A percentile compares a stretch with the other conserved stretches of the same genome.
Conservation (phyloP, 2,329 filamentous ascomycete genomes). For the Cephalotrichum gorgonifer region DNA sequence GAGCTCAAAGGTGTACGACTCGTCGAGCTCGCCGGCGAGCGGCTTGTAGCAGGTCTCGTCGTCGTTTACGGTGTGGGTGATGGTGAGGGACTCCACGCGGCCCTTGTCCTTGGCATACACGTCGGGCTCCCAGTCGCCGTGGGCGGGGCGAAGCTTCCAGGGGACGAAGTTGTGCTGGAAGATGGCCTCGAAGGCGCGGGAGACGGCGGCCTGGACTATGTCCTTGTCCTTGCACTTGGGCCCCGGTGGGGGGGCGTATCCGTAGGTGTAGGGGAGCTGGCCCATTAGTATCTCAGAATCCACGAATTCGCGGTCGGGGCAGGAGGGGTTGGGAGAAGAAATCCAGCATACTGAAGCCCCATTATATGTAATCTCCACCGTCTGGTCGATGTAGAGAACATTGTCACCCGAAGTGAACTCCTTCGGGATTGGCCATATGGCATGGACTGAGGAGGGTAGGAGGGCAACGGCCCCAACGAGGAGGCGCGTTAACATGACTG, state of each 20-base stretch:
- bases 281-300: slow-evolving; percentile 22
- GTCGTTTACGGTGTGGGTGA: slow-evolving; percentile 44
- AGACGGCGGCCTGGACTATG: slow-evolving; percentile 44
- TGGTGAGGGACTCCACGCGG: slow-evolving; percentile 47
- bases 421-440: slow-evolving; percentile 48
- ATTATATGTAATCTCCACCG: slow-evolving; percentile 47
- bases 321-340: slow-evolving; percentile 16
- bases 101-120: slow-evolving; percentile 25
- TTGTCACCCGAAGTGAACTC: slow-evolving; percentile 39
- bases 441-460: slow-evolving; percentile 28
- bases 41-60: slow-evolving; percentile 51
- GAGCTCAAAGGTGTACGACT: slow-evolving; percentile 63
- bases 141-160: slow-evolving; percentile 64
- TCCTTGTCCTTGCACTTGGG: slow-evolving; percentile 35
- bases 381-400: slow-evolving; percentile 41
- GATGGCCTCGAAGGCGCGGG: slow-evolving; percentile 52
- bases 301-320: slow-evolving; percentile 8
- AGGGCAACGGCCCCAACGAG: slow-evolving; percentile 26
- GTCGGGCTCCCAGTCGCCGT: slow-evolving; percentile 54
- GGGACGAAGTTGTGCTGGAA: slow-evolving; percentile 62
- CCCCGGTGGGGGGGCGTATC: slow-evolving; percentile 28
- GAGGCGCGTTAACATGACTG: slow-evolving; percentile 5
- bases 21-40: slow-evolving; percentile 54
- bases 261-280: slow-evolving; percentile 38
- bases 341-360: slow-evolving; percentile 42